Evolutionary conservation across 169 alveolate genomes (phyloP), one percentile per base, ranked within the genome.

Genomic region (Cryptosporidium meleagridis): DNA sequence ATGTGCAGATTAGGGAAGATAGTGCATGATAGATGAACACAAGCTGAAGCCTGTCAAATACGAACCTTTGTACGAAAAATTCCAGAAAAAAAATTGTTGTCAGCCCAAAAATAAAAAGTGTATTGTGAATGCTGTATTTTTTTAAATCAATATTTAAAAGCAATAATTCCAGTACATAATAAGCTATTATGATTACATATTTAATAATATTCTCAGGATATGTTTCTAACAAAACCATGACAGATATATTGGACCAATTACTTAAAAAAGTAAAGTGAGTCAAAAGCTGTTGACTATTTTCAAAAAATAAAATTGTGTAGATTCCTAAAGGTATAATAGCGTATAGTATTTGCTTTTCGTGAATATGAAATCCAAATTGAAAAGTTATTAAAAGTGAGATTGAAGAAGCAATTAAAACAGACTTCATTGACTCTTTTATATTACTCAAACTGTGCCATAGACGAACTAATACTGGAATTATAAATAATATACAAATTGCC

Each of bases 361-460:
- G 86, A 53, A 73, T 73, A 26, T 73, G 86, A 33, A 33, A 73
- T n/a, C 86, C 86, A 73, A 73, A 73, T 29, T 52, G 52, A 55
- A 73, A 73, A 2, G 71, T 16, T 33, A 73, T 39, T 35, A 73
- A 39, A 23, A 73, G 86, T 35, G 86, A 55, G 18, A 73, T 21
- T 31, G 86, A 73, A 55, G 70, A 53, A 10, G 86, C 21, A 0
- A 29, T 3, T 58, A 73, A 58, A 18, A 73, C n/a, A 35, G 35
- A 9, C 18, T 18, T 39, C 14, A n/a, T 45, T 35, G 41, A 23
- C 2, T 33, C 31, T 23, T 62, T 44, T n/a, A 16, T 55, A 16
- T 53, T 21, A 2, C 39, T 45, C n/a, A 73, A 44, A 31, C 58
- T 58, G 7, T 18, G 21, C 55, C 44, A 52, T 33, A 37, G 58